Base-by-base conservation (phyloP, 805 yeast species). In the Pachysolen tannophilus region DNA sequence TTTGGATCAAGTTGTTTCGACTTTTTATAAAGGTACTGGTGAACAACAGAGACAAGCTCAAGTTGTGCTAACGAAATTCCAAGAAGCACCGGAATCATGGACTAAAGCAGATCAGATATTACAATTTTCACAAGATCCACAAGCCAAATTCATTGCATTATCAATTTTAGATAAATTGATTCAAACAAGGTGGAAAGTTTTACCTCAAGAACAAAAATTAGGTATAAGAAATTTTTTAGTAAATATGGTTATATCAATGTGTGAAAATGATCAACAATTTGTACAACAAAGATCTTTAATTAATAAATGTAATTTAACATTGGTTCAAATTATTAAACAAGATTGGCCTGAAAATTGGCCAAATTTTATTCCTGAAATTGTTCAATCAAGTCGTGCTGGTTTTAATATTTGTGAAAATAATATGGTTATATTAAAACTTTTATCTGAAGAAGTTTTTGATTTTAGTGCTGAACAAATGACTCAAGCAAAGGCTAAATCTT, bases 261-360 rank as follows among this genome's bases (percentile, higher is more conserved):
- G 95, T 60, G 90, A 85, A 41, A 84, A 84, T 53, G 94, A 85
- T 41, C 63, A 67, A 8, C 67, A 74, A 21, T 86, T 88, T 52
- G 70, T 68, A 33, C 60, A 71, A 28, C 86, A 86, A 53, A 80
- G 79, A 50, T 78, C 96, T 15, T 69, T 92, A 52, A 85, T 92
- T 53, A 85, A 82, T 64, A 92, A 92, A 58, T 87, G 88, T 49
- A 95, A 92, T 61, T 69, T 92, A 52, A 90, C 97, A 11, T 67
- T 92, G 50, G 98, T 92, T 25, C 94, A 88, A 52, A 80, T 92
- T 34, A 74, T 92, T 52, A 92, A 92, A 53, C 97, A 92, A 61
- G 99, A 92, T 56, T 92, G 99, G 99, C 99, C 99, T 23, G 85
- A 80, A 48, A 83, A 88, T 56, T 92, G 99, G 99, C 97, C 97